Percentiles rank a stretch among this genome's conserved stretches.
Conservation (phyloP, 345 rosid species). For the Camelina hispida region DNA sequence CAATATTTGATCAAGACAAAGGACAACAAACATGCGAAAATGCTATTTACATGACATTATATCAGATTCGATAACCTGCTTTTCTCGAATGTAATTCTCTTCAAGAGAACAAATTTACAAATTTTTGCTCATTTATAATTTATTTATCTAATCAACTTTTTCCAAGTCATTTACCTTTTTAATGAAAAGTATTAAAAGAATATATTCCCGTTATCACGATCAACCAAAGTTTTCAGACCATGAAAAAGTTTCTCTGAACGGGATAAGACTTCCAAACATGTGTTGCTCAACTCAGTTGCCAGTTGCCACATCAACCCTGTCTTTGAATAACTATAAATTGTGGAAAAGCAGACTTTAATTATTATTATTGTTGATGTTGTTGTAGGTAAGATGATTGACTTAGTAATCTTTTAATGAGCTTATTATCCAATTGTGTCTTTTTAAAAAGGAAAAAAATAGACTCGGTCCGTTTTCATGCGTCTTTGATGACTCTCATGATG, state of each 20-base stretch:
- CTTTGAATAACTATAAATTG: constrained; percentile 4
- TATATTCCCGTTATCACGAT: not conserved
- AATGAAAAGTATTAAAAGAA: not conserved
- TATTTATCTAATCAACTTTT: not conserved
- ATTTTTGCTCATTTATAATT: not conserved
- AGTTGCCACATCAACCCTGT: not conserved
- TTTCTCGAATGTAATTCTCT: not conserved
- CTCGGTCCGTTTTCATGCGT: constrained; percentile 31
- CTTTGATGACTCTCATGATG: constrained; percentile 19
- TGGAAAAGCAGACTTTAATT: not conserved
- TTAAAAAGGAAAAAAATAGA: not conserved
- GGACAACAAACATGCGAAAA: not conserved
- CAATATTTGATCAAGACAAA: not conserved
- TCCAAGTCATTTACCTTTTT: too few relatives aligned
- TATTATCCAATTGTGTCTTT: constrained; percentile 1
- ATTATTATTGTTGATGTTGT: constrained; percentile 15
- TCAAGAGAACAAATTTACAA: not conserved
- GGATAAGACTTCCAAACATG: constrained; percentile 2
- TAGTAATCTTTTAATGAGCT: constrained; percentile 18
- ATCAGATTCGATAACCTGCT: not conserved
- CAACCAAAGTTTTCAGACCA: not conserved
- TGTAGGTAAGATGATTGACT: constrained; percentile 26
- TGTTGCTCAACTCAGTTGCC: not conserved
- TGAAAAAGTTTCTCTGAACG: not conserved
- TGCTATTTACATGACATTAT: not conserved